Evolutionary conservation across 2,329 filamentous ascomycete species (phyloP), one percentile per base, ranked within the genome.

Genomic region (Aspergillus ibericus): DNA sequence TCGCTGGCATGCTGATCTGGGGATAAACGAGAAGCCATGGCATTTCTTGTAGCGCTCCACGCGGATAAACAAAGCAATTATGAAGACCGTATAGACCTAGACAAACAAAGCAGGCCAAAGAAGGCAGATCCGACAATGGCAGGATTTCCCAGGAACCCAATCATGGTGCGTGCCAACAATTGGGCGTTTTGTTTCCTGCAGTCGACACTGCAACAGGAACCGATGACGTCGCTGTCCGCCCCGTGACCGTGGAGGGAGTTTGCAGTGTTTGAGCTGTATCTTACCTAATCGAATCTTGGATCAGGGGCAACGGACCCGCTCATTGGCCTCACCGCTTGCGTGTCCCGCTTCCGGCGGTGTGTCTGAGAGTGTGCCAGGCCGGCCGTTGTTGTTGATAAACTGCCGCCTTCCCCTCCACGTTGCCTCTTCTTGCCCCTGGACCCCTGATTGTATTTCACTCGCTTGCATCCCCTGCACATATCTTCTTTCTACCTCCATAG

Each of bases 151-250:
- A 58, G 46, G 46, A 53, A 53, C 40, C 47, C 13, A 48, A 40
- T 40, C 36, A 18, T 40, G 36, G 16, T 16, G 36, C 36, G 36
- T 40, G 36, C 36, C 15, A 40, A 40, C 36, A 40, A 40, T 40
- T 40, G 36, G 36, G 36, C n/a, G 8, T 40, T 8, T 20, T 40
- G n/a, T n/a, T 10, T 32, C 12, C 27, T 50, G 27, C 29, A 35
- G 48, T 10, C 29, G 29, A 40, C 20, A 27, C 51, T 59, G 46
- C 49, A 32, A 40, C 25, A 62, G 47, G 59, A 59, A 55, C 56
- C 58, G 49, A 72, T 75, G 73, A 76, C 72, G 70, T 76, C 65
- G 62, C 53, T 48, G 46, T 38, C 6, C n/a, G 8, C 44, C 46
- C 16, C 40, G 46, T 63, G 55, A 51, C 34, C 15, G 29, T 6